Evolutionary conservation across 306 rosid species (phyloP).

Genomic region (Vicia villosa): DNA sequence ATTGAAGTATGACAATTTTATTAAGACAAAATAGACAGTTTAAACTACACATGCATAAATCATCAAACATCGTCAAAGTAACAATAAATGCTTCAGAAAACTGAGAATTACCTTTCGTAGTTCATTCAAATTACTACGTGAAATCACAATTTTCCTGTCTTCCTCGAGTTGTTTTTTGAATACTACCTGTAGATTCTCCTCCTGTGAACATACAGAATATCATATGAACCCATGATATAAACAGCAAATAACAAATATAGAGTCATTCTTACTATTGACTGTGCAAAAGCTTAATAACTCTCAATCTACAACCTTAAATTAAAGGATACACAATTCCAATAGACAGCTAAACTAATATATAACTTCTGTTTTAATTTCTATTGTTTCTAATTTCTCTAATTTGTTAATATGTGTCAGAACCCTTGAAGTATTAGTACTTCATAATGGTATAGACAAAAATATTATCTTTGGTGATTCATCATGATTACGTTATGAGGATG

Average conservation of each 20-base stretch:
- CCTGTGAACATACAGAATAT: conserved; percentile 55
- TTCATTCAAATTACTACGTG: conserved; percentile 87
- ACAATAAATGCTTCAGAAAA: conserved; percentile 14
- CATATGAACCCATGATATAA: conserved; percentile 26
- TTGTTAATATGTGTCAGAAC: conserved; percentile 9
- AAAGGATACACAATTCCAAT: conserved; percentile 6
- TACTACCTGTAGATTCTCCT: conserved; percentile 70
- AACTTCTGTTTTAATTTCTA: conserved; percentile 15
- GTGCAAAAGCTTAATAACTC: conserved; percentile 6
- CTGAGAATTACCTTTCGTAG: conserved; percentile 60
- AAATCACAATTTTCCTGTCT: conserved; percentile 78
- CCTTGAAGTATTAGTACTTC: background rate
- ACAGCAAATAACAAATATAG: background rate
- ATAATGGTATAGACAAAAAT: conserved; percentile 20
- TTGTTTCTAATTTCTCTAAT: too few relatives aligned
- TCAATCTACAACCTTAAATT: conserved; percentile 2
- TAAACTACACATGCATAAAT: background rate
- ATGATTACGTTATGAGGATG: conserved; percentile 56
- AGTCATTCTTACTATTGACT: conserved; percentile 1
- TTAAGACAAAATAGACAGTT: background rate
- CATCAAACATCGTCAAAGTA: conserved; percentile 1
- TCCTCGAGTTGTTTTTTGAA: conserved; percentile 94
- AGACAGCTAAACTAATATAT: conserved; percentile 5
- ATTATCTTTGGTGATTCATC: conserved; percentile 16
- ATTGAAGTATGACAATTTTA: background rate